Conservation (phyloP, 768 basidiomycete genomes). For the Lactifluus subvellereus region DNA sequence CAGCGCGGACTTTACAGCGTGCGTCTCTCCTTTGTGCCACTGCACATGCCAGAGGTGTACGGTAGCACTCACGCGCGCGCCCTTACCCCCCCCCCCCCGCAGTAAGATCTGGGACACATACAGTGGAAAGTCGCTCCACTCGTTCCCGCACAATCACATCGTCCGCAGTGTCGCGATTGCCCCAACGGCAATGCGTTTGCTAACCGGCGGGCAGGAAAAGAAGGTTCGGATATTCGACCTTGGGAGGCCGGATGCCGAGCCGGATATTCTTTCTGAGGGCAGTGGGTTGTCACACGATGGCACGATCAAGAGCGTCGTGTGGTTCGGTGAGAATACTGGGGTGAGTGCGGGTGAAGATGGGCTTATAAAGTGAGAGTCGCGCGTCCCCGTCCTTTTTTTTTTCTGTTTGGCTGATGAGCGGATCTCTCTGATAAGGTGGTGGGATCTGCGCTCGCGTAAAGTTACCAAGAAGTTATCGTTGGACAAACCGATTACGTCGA, state of each 20-base stretch:
- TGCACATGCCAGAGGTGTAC: constrained; percentile 19
- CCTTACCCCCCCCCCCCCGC: constrained; percentile 24
- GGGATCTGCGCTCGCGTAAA: constrained; percentile 82
- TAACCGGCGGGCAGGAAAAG: constrained; percentile 96
- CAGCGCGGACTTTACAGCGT: constrained; percentile 98
- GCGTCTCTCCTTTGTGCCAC: constrained; percentile 31
- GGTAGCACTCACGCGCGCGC: background rate
- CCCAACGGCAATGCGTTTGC: constrained; percentile 57
- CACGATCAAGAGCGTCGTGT: constrained; percentile 87
- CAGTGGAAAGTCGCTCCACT: constrained; percentile 79
- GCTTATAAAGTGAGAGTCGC: constrained; percentile 62
- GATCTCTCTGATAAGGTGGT: constrained; percentile 61
- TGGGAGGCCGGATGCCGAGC: constrained; percentile 77
- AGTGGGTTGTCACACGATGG: constrained; percentile 71
- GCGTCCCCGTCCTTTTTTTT: background rate
- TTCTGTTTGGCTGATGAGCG: background rate
- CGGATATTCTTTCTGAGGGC: constrained; percentile 67
- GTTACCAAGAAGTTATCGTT: constrained; percentile 67
- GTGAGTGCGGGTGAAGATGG: constrained; percentile 93
- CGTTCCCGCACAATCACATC: constrained; percentile 98
- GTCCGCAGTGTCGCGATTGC: constrained; percentile 92
- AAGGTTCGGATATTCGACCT: constrained; percentile 95
- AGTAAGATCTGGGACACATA: constrained; percentile 98
- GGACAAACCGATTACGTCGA: constrained; percentile 79
- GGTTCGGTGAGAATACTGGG: constrained; percentile 82